Evolutionary conservation across 495 filamentous ascomycete genomes (phyloP), one percentile per base, ranked within the genome.

Genomic region (Penicillium canariense): DNA sequence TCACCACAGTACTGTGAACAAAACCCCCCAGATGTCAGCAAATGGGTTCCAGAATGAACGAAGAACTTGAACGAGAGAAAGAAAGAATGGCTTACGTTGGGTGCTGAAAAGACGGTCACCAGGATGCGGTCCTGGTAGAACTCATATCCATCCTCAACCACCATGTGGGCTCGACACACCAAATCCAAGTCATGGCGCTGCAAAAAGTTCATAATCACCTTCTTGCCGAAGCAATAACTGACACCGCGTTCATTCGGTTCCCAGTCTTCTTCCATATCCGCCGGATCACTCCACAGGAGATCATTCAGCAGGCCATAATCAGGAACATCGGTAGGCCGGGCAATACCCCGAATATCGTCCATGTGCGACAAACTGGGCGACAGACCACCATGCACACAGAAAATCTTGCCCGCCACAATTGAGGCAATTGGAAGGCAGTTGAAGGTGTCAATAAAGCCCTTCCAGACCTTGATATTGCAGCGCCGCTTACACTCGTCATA

Each of bases 401-500:
- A 99, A 49, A 99, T 99, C 77, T 99, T 99, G 34, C 88, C 89
- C 1, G 94, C 95, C 20, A 99, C 95, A 61, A 96, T 97, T 12
- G 95, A 81, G 27, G 94, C 94, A 61, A 99, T 96, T 0, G 95
- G 94, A 14, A 99, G 83, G 22, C 84, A 88, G 68, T 99, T 99
- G 79, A 99, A 99, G 14, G 90, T 96, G 68, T 99, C 94, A 44
- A 99, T 84, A 67, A 99, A 99, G 0, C 89, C 93, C 79, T 97
- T 99, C 94, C 94, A 99, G 48, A 96, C 84, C 76, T 99, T 99
- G 66, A 99, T 89, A 68, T 96, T 97, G 75, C 91, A 96, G 53
- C 94, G 81, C 60, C 94, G 82, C 73, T 99, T 99, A 80, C 94
- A 99, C 63, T 99, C 94, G 65, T 99, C 94, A 76, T 99, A 99